Conservation (phyloP, 2,329 filamentous ascomycete species). For the Cryoendolithus antarcticus region DNA sequence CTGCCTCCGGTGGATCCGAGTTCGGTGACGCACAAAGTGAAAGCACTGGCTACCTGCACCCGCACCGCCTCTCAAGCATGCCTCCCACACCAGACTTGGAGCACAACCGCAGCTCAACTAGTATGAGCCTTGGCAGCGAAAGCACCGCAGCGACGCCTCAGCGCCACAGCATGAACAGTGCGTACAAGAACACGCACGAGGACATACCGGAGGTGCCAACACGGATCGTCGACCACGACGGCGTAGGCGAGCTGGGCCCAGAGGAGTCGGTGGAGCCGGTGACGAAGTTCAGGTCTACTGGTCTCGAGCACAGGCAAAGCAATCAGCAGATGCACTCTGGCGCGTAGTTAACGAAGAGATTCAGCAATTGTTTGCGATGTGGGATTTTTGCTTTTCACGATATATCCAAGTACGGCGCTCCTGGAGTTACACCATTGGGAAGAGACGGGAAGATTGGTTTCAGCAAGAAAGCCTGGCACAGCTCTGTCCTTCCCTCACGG, state of each 20-base stretch:
- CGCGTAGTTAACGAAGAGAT: no score
- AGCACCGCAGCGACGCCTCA: constrained; percentile 66
- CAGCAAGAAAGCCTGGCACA: no score
- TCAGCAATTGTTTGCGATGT: no score
- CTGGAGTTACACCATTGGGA: no score
- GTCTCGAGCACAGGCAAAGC: constrained; percentile 1
- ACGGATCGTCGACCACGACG: constrained; percentile 78
- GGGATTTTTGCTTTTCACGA: no score
- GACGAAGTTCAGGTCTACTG: constrained; percentile 6
- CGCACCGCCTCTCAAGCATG: constrained; percentile 66
- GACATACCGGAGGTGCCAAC: constrained; percentile 75
- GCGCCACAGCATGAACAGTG: constrained; percentile 74
- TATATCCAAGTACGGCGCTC: no score
- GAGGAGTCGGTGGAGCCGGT: constrained; percentile 18
- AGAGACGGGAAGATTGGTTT: no score
- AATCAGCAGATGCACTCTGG: no score
- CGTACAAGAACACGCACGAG: constrained; percentile 47
- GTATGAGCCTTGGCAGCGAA: constrained; percentile 82
- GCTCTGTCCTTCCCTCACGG: no score
- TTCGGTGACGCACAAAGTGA: constrained; percentile 49
- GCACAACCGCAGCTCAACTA: constrained; percentile 86
- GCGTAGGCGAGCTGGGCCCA: constrained; percentile 11
- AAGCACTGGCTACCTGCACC: constrained; percentile 51
- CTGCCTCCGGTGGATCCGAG: constrained; percentile 45
- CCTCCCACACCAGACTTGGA: constrained; percentile 92